These are phyloP conservation scores for Phanerodontia chrysosporium DNA, from an alignment of 768 basidiomycete genomes.

Conservation along the genomic window DNA sequence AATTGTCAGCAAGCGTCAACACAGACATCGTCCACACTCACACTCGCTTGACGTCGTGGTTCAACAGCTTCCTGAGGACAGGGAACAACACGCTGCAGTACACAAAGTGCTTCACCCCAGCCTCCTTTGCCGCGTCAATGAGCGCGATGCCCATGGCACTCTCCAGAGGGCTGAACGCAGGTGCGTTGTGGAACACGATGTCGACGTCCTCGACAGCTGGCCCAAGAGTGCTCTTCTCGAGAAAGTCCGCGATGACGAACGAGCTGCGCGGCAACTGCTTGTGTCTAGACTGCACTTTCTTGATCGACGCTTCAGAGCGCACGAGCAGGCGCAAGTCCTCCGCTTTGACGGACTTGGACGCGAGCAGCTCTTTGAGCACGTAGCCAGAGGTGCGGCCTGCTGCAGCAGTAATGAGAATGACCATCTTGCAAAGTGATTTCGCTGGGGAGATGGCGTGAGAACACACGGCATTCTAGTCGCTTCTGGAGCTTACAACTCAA, in stretches of 20 bases:
- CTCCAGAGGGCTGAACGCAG: slow-evolving; percentile 25
- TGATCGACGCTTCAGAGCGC: slow-evolving; percentile 14
- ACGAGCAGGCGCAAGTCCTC: slow-evolving; percentile 23
- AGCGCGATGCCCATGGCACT: slow-evolving; percentile 28
- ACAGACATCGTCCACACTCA: slow-evolving; percentile 4
- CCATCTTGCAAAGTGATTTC: too few species aligned
- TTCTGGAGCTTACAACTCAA: too few species aligned
- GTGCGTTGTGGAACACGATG: slow-evolving; percentile 27
- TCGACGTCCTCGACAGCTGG: slow-evolving; percentile 22
- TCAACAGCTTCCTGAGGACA: slow-evolving; percentile 24
- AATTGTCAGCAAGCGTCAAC: neutral
- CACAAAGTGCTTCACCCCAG: slow-evolving; percentile 31
- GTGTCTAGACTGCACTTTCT: slow-evolving; percentile 13
- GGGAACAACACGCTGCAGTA: slow-evolving; percentile 31
- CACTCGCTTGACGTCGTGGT: slow-evolving; percentile 25
- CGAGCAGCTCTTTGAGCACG: neutral
- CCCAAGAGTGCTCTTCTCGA: slow-evolving; percentile 20
- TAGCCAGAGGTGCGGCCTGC: neutral
- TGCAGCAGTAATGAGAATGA: neutral
- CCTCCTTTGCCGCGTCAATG: slow-evolving; percentile 28
- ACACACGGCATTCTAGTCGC: too few species aligned
- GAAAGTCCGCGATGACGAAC: slow-evolving; percentile 23
- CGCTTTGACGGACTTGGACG: neutral
- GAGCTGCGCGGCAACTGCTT: slow-evolving; percentile 14
- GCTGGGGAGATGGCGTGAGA: too few species aligned